Percentiles rank a stretch among this genome's conserved stretches.
Conservation (phyloP, 371 early-diverging fungal species). For the Apophysomyces sp. region DNA sequence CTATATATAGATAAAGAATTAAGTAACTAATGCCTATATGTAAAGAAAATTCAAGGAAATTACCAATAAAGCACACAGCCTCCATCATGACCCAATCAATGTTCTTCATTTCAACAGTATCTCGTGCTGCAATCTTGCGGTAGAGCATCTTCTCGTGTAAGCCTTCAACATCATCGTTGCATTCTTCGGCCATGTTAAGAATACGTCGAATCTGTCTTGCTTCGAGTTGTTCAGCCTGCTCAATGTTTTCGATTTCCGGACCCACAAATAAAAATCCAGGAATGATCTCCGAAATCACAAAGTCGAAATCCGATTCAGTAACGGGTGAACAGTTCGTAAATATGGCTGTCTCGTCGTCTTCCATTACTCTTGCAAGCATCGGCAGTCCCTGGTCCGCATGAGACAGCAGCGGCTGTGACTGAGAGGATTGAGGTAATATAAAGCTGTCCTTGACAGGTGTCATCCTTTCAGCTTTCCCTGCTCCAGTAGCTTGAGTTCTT, state of each 20-base stretch:
- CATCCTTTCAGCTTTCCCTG: neutral
- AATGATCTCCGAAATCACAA: constrained; percentile 59
- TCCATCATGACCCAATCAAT: constrained; percentile 56
- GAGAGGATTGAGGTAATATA: constrained; percentile 1
- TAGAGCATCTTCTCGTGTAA: constrained; percentile 32
- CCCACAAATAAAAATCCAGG: constrained; percentile 62
- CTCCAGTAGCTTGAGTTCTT: constrained; percentile 20
- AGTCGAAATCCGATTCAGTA: constrained; percentile 47
- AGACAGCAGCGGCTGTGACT: constrained; percentile 7
- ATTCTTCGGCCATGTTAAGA: constrained; percentile 67
- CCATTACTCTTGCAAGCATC: constrained; percentile 27
- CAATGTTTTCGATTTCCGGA: constrained; percentile 54
- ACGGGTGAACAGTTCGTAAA: constrained; percentile 29
- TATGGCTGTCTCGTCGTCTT: constrained; percentile 27
- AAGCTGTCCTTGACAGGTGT: neutral
- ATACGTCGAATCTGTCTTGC: constrained; percentile 49
- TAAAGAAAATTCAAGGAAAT: constrained; percentile 5
- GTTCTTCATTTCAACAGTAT: constrained; percentile 64
- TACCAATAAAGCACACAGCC: constrained; percentile 65
- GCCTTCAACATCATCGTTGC: constrained; percentile 48
- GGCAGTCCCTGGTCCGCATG: constrained; percentile 1
- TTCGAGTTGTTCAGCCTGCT: constrained; percentile 51
- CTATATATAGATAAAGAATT: constrained; percentile 15
- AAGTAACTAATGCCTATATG: neutral
- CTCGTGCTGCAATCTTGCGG: constrained; percentile 58